Conservation (phyloP, 2,329 filamentous ascomycete genomes). For the Hypomyces perniciosus region DNA sequence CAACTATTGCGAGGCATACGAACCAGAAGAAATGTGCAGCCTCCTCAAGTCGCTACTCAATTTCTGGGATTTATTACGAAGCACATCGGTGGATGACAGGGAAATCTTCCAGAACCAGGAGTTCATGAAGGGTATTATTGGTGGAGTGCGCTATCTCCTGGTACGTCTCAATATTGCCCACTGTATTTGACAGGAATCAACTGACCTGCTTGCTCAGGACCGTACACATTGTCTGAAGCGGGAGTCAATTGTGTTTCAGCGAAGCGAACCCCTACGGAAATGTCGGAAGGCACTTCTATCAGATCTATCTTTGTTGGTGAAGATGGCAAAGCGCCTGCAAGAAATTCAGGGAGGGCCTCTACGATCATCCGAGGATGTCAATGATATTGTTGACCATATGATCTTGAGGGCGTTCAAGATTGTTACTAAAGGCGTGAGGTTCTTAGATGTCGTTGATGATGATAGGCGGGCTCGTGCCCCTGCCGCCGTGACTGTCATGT, state of each 20-base stretch:
- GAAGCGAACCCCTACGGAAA: slow-evolving; percentile 68
- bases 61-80: slow-evolving; percentile 85
- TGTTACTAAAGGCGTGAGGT: slow-evolving; percentile 82
- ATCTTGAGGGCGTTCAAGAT: slow-evolving; percentile 91
- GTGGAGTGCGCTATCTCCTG: slow-evolving; percentile 82
- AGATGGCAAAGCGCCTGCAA: slow-evolving; percentile 79
- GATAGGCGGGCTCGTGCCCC: slow-evolving; percentile 46
- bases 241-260: slow-evolving; percentile 68
- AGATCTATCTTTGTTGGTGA: slow-evolving; percentile 83
- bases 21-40: slow-evolving; percentile 78
- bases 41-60: slow-evolving; percentile 81
- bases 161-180: slow-evolving; percentile 47
- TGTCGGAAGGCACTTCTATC: slow-evolving; percentile 83
- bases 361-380: slow-evolving; percentile 51
- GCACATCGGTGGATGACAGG: slow-evolving; percentile 67
- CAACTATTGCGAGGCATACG: slow-evolving; percentile 95
- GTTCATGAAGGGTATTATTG: slow-evolving; percentile 89
- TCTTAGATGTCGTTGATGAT: slow-evolving; percentile 78
- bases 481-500: slow-evolving; percentile 53
- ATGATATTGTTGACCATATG: slow-evolving; percentile 84
- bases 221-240: slow-evolving; percentile 80
- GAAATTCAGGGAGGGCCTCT: slow-evolving; percentile 55
- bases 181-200: not conserved
- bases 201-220: slow-evolving; percentile 51
- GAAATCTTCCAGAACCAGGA: slow-evolving; percentile 85